Conservation (phyloP, 345 rosid species). For the Erysimum cheiranthoides region DNA sequence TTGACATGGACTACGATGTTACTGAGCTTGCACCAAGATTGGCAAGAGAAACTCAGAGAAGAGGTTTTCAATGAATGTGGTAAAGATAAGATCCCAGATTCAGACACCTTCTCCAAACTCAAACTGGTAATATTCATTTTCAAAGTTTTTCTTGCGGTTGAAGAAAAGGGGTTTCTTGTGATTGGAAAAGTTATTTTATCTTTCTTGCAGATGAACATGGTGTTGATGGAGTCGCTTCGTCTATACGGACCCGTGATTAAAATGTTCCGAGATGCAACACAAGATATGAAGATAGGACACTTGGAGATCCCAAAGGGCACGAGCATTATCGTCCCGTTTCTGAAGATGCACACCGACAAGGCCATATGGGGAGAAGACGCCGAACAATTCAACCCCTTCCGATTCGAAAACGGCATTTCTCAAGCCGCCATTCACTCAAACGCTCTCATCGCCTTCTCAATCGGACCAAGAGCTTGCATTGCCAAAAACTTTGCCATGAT, state of each 20-base stretch:
- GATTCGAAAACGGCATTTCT: conserved; percentile 48
- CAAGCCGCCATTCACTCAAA: conserved; percentile 50
- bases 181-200: background rate
- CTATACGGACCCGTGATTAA: conserved; percentile 52
- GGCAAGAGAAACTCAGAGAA: conserved; percentile 55
- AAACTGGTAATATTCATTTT: conserved; percentile 44
- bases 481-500: conserved; percentile 56
- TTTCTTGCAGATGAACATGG: conserved; percentile 54
- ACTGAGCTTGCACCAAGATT: conserved; percentile 48
- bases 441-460: conserved; percentile 50
- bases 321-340: conserved; percentile 26
- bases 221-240: conserved; percentile 59
- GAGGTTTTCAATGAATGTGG: conserved; percentile 49
- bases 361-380: conserved; percentile 67
- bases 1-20: conserved; percentile 54
- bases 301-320: conserved; percentile 51
- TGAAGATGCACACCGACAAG: conserved; percentile 47
- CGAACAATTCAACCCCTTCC: conserved; percentile 57
- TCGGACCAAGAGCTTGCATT: conserved; percentile 60
- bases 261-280: conserved; percentile 42
- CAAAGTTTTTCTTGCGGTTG: background rate
- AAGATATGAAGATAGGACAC: conserved; percentile 52
- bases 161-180: background rate
- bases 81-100: conserved; percentile 41
- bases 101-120: conserved; percentile 48